A percentile compares a stretch with the other conserved stretches of the same genome.
Evolutionary conservation across 2,329 filamentous ascomycete species (phyloP).

Genomic region (Exserohilum rostratum): DNA sequence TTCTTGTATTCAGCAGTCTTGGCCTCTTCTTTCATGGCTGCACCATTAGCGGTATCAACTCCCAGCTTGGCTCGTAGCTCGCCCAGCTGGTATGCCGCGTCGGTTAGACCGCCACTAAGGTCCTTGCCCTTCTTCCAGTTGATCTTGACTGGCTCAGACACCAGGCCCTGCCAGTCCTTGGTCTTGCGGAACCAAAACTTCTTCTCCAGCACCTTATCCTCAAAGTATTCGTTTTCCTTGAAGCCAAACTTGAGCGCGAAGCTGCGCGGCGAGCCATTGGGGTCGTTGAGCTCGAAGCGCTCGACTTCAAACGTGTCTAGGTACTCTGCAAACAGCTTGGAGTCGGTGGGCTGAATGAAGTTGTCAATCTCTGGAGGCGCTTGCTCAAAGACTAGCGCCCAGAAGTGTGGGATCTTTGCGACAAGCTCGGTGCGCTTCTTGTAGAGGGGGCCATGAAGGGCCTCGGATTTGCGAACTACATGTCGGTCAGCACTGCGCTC

Average conservation of each 20-base stretch:
- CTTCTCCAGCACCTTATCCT: constrained; percentile 81
- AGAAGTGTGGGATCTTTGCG: constrained; percentile 82
- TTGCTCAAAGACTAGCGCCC: constrained; percentile 91
- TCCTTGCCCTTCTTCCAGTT: constrained; percentile 79
- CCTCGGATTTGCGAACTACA: constrained; percentile 74
- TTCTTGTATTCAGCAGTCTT: constrained; percentile 61
- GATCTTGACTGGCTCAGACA: constrained; percentile 88
- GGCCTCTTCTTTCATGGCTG: constrained; percentile 61
- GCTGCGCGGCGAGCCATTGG: constrained; percentile 78
- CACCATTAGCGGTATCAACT: constrained; percentile 32
- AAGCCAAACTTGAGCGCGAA: constrained; percentile 76
- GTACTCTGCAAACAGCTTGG: constrained; percentile 70
- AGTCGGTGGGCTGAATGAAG: constrained; percentile 83
- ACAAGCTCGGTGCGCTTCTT: constrained; percentile 74
- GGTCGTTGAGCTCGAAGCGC: constrained; percentile 76
- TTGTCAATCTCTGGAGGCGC: constrained; percentile 85
- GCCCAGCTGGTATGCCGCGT: constrained; percentile 72
- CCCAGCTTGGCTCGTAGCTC: constrained; percentile 60
- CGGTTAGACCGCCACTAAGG: constrained; percentile 78
- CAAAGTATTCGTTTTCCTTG: constrained; percentile 79
- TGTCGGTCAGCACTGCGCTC: constrained; percentile 13
- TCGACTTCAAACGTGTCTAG: constrained; percentile 74
- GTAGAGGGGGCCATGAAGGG: constrained; percentile 73
- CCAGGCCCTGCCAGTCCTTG: constrained; percentile 74
- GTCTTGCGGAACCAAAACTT: constrained; percentile 83